Conservation (phyloP, 169 alveolate genomes). For the Plasmodium inui region DNA sequence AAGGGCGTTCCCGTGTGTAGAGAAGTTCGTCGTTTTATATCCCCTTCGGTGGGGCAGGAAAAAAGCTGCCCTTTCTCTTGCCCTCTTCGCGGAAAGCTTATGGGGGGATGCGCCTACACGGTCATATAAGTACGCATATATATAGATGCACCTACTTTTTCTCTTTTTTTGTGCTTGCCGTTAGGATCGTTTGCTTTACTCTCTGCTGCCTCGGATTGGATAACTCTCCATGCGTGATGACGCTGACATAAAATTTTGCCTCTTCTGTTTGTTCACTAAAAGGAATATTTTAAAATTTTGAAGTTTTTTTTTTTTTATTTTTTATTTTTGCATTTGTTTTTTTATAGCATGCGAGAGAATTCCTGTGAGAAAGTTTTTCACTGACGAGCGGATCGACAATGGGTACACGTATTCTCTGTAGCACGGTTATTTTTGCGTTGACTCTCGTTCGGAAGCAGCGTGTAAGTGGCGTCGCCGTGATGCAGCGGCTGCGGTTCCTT, state of each 20-base stretch:
- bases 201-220: neutral
- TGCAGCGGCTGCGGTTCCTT: neutral
- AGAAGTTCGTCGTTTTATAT: neutral
- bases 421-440: neutral
- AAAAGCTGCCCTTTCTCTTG: neutral
- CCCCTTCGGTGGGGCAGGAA: neutral
- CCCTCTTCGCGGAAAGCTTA: neutral
- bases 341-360: neutral
- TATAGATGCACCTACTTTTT: neutral
- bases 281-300: neutral
- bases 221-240: neutral
- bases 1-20: neutral
- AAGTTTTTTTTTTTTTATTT: neutral
- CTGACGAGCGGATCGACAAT: neutral
- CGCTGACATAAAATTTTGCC: neutral
- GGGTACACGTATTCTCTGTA: neutral
- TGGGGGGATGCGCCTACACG: neutral
- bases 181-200: neutral
- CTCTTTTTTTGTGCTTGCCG: neutral
- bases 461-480: neutral
- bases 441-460: neutral
- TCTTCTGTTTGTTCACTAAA: neutral
- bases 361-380: neutral
- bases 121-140: neutral
- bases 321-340: neutral